Evolutionary conservation across 192 early-diverging fungal genomes (phyloP).

Genomic region (Backusella australiensis): DNA sequence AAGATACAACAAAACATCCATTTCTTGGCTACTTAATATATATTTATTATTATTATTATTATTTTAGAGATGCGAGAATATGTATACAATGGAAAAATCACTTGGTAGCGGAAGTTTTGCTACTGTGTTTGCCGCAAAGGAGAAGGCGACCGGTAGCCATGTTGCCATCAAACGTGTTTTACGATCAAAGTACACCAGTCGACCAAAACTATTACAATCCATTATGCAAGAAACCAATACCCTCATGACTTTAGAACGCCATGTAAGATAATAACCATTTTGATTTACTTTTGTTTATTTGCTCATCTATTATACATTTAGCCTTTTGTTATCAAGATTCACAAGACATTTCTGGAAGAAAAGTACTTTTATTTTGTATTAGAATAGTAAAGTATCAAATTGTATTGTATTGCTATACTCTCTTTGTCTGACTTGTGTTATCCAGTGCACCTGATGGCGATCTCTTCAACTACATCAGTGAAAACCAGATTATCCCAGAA

Average conservation of each 20-base stretch:
- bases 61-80: conserved; percentile 1
- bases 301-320: not conserved
- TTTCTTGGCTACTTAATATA: too few relatives aligned
- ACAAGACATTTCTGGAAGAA: conserved; percentile 9
- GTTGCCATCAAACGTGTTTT: conserved; percentile 11
- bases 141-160: not conserved
- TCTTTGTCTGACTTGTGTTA: not conserved
- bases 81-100: not conserved
- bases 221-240: not conserved
- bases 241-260: conserved; percentile 13
- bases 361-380: conserved; percentile 15
- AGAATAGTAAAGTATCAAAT: conserved; percentile 23
- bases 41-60: not conserved
- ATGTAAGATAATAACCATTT: not conserved
- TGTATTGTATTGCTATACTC: not conserved
- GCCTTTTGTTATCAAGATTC: conserved; percentile 16
- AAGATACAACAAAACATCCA: not conserved
- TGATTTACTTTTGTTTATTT: not conserved
- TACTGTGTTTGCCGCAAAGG: not conserved
- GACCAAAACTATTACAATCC: conserved; percentile 2
- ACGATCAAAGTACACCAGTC: not conserved
- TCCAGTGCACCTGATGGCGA: conserved; percentile 81
- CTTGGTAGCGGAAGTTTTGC: conserved; percentile 11
- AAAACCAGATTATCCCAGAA: conserved; percentile 72
- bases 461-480: conserved; percentile 89